A percentile compares a stretch with the other conserved stretches of the same genome.
Conservation (phyloP, 345 rosid genomes). For the Rhodamnia rubescens region DNA sequence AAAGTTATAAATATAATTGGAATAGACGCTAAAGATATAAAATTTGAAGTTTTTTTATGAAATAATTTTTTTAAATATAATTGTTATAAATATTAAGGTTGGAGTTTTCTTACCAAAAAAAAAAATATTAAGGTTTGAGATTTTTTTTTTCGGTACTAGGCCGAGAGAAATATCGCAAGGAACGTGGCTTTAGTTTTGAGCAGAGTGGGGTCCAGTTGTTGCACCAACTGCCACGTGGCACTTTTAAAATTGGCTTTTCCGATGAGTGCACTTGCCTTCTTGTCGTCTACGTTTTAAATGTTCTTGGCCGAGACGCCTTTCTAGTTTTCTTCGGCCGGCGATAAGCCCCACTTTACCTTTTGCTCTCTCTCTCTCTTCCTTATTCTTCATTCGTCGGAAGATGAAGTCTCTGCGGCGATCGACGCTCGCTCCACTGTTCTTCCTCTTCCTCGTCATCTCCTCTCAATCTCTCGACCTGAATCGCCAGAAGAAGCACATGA, state of each 20-base stretch:
- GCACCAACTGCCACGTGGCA: not conserved
- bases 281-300: not conserved
- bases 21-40: no score
- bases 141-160: no score
- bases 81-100: no score
- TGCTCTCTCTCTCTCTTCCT: not conserved
- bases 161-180: not conserved
- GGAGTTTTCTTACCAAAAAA: no score
- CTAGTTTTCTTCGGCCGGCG: not conserved
- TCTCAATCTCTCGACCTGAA: conserved; percentile 34
- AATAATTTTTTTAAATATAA: no score
- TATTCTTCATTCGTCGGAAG: not conserved
- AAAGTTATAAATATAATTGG: no score
- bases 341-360: not conserved
- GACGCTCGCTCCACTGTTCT: conserved; percentile 8
- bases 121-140: no score
- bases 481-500: conserved; percentile 20
- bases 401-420: conserved; percentile 35
- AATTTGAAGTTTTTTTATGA: no score
- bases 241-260: not conserved
- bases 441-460: conserved; percentile 43
- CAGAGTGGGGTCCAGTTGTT: not conserved
- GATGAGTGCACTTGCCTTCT: not conserved
- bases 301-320: not conserved
- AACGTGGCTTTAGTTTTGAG: not conserved